Percentiles rank a stretch among this genome's conserved stretches.
These are phyloP conservation scores for Leccinum subfulvum DNA, from an alignment of 1,284 basidiomycete genomes.

Conservation along the genomic window DNA sequence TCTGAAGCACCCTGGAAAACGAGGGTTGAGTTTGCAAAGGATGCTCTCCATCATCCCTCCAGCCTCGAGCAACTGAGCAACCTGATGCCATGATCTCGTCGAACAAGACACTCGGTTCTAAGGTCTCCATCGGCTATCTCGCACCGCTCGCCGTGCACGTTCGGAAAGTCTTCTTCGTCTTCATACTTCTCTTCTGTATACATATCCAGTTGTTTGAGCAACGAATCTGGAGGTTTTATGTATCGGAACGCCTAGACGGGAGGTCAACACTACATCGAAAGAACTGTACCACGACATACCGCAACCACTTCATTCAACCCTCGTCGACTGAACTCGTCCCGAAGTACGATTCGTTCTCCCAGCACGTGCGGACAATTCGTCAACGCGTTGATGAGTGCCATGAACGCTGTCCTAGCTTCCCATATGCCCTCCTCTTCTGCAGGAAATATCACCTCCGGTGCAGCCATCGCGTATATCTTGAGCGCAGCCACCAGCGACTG, in stretches of 20 bases:
- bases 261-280: neutral
- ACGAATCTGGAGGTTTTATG: conserved; percentile 69
- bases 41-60: conserved; percentile 19
- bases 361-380: conserved; percentile 75
- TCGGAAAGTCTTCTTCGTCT: conserved; percentile 82
- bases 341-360: conserved; percentile 74
- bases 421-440: conserved; percentile 68
- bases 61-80: conserved; percentile 45
- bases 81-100: conserved; percentile 50
- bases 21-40: conserved; percentile 38
- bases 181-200: conserved; percentile 88
- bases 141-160: conserved; percentile 48
- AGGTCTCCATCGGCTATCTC: conserved; percentile 36
- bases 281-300: conserved; percentile 47
- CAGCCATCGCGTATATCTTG: conserved; percentile 38
- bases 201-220: conserved; percentile 72
- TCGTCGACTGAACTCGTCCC: conserved; percentile 78
- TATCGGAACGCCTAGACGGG: conserved; percentile 64
- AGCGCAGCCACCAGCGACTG: conserved; percentile 71
- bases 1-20: conserved; percentile 63
- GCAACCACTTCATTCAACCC: conserved; percentile 83
- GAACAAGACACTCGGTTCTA: conserved; percentile 51
- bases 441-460: conserved; percentile 39
- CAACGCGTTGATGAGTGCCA: conserved; percentile 81
- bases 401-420: conserved; percentile 77